phyloP scores from a whole-genome alignment of 495 filamentous ascomycete species.

The Trypethelium eluteriae region DNA sequence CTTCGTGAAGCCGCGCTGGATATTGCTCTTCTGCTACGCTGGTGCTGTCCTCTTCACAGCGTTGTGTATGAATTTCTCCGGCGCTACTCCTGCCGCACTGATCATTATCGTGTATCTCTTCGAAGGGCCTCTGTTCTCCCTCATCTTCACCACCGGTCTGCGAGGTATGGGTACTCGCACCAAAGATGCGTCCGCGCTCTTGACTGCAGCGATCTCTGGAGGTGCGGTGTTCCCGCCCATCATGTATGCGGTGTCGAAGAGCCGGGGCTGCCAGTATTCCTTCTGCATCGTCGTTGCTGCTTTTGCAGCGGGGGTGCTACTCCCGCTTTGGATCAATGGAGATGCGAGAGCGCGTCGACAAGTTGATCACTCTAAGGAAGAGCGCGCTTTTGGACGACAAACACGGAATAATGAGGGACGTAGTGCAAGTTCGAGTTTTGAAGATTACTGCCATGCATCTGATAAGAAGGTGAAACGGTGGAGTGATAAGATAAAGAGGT shows the following conservation, averaged over 20 bases:
- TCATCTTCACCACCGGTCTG: conserved; percentile 53
- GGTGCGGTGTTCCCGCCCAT: conserved; percentile 52
- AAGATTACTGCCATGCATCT: background rate
- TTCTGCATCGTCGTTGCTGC: conserved; percentile 52
- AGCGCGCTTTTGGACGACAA: background rate
- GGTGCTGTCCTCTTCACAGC: conserved; percentile 49
- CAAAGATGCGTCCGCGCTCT: conserved; percentile 48
- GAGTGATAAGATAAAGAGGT: background rate
- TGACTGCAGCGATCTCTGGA: conserved; percentile 51
- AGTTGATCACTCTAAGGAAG: conserved; percentile 40
- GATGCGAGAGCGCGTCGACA: conserved; percentile 52
- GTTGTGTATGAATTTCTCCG: conserved; percentile 48
- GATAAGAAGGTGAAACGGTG: background rate
- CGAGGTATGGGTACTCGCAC: conserved; percentile 55
- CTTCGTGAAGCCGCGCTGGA: conserved; percentile 54
- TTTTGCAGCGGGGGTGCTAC: conserved; percentile 49
- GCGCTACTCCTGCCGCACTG: conserved; percentile 43
- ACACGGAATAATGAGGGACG: background rate
- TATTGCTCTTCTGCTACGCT: conserved; percentile 51
- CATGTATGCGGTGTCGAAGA: conserved; percentile 39
- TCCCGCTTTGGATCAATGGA: conserved; percentile 54
- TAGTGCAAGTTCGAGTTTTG: background rate
- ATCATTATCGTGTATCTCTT: conserved; percentile 53
- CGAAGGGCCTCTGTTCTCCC: conserved; percentile 51
- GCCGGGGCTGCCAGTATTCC: conserved; percentile 42